Percentiles rank a stretch among this genome's conserved stretches.
phyloP scores from a whole-genome alignment of 306 rosid species.

The Prunus campanulata region DNA sequence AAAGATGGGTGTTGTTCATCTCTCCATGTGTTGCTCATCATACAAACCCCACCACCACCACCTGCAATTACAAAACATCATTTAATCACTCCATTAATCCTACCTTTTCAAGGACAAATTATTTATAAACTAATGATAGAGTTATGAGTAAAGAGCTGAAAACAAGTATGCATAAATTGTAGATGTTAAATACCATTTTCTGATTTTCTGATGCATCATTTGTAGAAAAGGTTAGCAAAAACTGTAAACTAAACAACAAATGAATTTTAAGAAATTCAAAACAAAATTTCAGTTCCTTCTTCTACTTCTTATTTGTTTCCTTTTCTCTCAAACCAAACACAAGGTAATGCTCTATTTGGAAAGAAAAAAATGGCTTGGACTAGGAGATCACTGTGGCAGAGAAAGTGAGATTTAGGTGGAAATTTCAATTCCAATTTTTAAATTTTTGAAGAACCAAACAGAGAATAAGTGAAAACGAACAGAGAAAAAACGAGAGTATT shows the following conservation, averaged over 20 bases:
- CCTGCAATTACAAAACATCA: slow-evolving; percentile 27
- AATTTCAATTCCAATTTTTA: too few relatives aligned
- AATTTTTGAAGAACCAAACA: not conserved
- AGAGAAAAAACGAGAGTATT: not conserved
- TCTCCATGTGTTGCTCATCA: slow-evolving; percentile 83
- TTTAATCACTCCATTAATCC: not conserved
- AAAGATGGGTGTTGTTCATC: slow-evolving; percentile 67
- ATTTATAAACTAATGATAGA: not conserved
- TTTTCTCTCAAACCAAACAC: not conserved
- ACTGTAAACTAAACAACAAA: not conserved
- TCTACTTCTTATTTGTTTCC: too few relatives aligned
- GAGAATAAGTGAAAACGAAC: not conserved
- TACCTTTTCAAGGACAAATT: not conserved
- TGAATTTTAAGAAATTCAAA: not conserved
- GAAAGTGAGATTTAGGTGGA: too few relatives aligned
- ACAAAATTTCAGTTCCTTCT: not conserved
- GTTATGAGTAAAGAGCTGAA: not conserved
- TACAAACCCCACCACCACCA: slow-evolving; percentile 61
- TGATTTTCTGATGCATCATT: not conserved
- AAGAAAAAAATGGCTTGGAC: too few relatives aligned
- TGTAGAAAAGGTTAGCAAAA: too few relatives aligned
- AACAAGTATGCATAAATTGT: too few relatives aligned
- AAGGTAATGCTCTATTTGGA: not conserved
- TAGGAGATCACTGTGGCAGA: too few relatives aligned
- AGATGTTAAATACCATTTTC: not conserved